Evolutionary conservation across 2,329 filamentous ascomycete species (phyloP).

Genomic region (Cladosporium sp.): DNA sequence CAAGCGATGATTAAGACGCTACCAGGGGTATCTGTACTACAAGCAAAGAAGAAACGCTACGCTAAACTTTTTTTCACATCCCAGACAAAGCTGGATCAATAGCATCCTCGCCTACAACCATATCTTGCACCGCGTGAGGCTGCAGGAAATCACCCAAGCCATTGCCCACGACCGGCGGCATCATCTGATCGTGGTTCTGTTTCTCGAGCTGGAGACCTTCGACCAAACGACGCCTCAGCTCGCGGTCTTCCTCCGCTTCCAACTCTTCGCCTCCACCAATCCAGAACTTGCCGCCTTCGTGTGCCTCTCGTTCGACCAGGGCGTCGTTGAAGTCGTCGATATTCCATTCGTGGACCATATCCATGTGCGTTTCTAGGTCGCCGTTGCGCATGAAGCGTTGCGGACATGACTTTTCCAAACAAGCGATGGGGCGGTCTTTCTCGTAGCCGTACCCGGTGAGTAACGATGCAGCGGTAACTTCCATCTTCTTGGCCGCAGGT

Average conservation of each 20-base stretch:
- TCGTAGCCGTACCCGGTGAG: conserved; percentile 57
- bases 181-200: not conserved
- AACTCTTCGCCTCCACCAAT: conserved; percentile 33
- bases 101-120: not conserved
- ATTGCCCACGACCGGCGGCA: conserved; percentile 7
- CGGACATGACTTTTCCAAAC: conserved; percentile 48
- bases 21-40: conserved; percentile 10
- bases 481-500: not conserved
- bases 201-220: conserved; percentile 9
- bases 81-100: conserved; percentile 10
- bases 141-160: conserved; percentile 3
- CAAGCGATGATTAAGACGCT: not conserved
- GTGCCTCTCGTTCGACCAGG: conserved; percentile 37
- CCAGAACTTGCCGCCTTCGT: conserved; percentile 44
- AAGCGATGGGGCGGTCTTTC: conserved; percentile 47
- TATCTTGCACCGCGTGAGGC: not conserved
- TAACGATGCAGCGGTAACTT: conserved; percentile 20
- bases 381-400: conserved; percentile 55
- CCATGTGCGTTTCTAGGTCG: conserved; percentile 55
- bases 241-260: conserved; percentile 10
- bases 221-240: conserved; percentile 4
- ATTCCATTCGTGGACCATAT: conserved; percentile 38
- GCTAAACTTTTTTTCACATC: not conserved
- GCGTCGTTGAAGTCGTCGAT: conserved; percentile 34
- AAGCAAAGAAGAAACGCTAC: not conserved